Evolutionary conservation across 768 basidiomycete genomes (phyloP), one percentile per base, ranked within the genome.

Genomic region (Erythrobasidium yunnanense): DNA sequence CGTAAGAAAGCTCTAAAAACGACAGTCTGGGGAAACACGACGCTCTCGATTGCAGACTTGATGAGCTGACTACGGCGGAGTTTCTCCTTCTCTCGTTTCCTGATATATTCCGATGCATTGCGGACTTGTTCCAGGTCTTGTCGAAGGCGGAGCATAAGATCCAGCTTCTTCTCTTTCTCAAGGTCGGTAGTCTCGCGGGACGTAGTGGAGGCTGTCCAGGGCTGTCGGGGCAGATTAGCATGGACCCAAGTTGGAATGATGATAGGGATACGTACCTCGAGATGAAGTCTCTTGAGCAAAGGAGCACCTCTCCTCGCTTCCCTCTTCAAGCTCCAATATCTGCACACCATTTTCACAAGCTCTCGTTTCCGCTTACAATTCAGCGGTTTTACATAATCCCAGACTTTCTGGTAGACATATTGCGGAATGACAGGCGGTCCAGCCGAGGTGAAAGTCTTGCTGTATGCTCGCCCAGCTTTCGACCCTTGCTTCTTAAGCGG

Each of bases 261-360:
- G 17, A 30, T 29, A 13, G 3, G 4, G 15, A 13, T 32, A 53
- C 78, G 63, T 56, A 80, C 80, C 75, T 99, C 93, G 27, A 97
- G 79, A 77, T 99, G 91, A 65, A 99, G 74, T 57, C 95, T 75
- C 77, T 97, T 97, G 70, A 99, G 76, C 67, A 97, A 76, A 11
- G 95, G 93, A 7, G 95, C 95, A 2, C 95, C 95, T 42, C 93
- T 77, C 68, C 95, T 81, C 1, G 84, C 89, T 74, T 97, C 93
- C 2, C 95, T 80, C 77, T 99, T 97, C 76, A 99, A 75, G 77
- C 95, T 96, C 95, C 95, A 99, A 73, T 96, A 99, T 73, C 84
- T 83, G 72, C 88, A 92, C 32, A 91, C 80, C 72, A 83, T 76
- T 52, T 84, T 81, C 13, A 97, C 77, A 62, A 92, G 88, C 49